Evolutionary conservation across 2,329 filamentous ascomycete genomes (phyloP).

Genomic region (Trichoderma sp.): DNA sequence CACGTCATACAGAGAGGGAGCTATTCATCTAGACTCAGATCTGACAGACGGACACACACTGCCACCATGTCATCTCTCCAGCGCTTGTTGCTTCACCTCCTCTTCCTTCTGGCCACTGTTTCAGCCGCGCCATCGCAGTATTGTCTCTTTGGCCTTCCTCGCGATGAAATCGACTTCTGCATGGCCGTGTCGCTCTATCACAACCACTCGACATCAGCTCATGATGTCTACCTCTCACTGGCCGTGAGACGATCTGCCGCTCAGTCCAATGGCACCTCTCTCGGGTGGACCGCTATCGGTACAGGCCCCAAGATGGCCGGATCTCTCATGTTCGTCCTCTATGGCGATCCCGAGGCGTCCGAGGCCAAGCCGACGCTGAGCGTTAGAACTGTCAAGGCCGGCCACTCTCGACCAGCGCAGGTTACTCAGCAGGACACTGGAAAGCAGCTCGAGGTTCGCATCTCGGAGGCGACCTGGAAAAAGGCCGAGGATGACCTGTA

Average conservation of each 20-base stretch:
- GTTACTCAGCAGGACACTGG: background rate
- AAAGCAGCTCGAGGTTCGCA: constrained; percentile 19
- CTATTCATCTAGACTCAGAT: background rate
- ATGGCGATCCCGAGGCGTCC: constrained; percentile 22
- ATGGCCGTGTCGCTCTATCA: constrained; percentile 23
- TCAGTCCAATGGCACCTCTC: background rate
- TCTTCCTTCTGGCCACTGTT: background rate
- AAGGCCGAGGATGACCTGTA: background rate
- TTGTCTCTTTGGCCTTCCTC: constrained; percentile 22
- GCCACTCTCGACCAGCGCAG: constrained; percentile 18
- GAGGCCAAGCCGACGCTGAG: constrained; percentile 17
- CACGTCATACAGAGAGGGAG: background rate
- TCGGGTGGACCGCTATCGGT: constrained; percentile 26
- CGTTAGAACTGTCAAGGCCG: constrained; percentile 19
- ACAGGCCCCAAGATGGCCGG: constrained; percentile 23
- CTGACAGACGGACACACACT: background rate
- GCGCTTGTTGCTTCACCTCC: background rate
- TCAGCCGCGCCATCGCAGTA: constrained; percentile 22
- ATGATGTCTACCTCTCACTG: constrained; percentile 24
- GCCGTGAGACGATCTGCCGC: constrained; percentile 5
- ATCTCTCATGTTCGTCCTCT: constrained; percentile 27
- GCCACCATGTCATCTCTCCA: background rate
- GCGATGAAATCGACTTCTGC: constrained; percentile 24
- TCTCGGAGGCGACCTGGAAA: constrained; percentile 21
- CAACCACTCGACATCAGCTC: constrained; percentile 22